These are phyloP conservation scores for Trypanosoma lewisi DNA, from an alignment of 208 protist species.

Conservation along the genomic window DNA sequence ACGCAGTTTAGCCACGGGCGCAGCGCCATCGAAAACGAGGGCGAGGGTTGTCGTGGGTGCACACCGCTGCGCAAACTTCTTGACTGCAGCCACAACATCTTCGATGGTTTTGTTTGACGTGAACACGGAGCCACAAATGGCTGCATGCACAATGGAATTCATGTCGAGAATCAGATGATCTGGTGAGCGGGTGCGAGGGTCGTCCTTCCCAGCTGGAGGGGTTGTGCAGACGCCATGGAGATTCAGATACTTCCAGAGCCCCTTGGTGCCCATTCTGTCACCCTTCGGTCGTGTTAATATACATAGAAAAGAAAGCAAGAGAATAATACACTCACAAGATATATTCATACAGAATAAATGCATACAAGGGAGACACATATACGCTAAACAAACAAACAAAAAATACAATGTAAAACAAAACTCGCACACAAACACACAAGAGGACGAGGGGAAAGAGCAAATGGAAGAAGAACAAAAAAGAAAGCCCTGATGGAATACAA, in stretches of 20 bases:
- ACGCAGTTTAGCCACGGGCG: constrained; percentile 68
- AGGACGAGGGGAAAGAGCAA: too few species aligned
- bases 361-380: too few species aligned
- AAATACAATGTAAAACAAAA: too few species aligned
- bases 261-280: constrained; percentile 69
- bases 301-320: neutral
- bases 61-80: constrained; percentile 36
- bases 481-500: too few species aligned
- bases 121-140: constrained; percentile 28
- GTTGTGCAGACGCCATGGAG: constrained; percentile 46
- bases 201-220: neutral
- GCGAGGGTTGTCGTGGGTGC: constrained; percentile 42
- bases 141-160: constrained; percentile 73
- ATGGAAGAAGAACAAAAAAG: too few species aligned
- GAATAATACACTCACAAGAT: neutral
- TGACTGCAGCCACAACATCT: constrained; percentile 32
- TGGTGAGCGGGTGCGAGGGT: constrained; percentile 30
- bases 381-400: too few species aligned
- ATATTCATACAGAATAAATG: neutral
- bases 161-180: constrained; percentile 83
- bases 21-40: constrained; percentile 76
- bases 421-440: too few species aligned
- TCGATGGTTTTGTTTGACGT: constrained; percentile 37
- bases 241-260: constrained; percentile 73
- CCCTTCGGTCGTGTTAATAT: neutral